Conservation (phyloP, 345 rosid genomes). For the Populus alba region DNA sequence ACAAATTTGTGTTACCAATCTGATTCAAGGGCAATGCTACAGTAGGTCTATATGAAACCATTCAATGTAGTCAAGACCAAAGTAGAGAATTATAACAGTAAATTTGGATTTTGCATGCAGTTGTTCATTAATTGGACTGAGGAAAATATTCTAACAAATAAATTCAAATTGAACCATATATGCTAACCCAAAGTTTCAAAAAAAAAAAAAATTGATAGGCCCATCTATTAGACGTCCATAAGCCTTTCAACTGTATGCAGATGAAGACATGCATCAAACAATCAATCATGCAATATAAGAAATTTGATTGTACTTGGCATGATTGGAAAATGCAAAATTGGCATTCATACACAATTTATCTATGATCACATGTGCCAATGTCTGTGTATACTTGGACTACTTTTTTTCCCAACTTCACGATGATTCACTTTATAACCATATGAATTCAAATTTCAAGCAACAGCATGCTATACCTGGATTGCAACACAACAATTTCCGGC, state of each 20-base stretch:
- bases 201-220: background rate
- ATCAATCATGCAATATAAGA: background rate
- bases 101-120: background rate
- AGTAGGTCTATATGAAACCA: background rate
- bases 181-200: background rate
- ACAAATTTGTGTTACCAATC: background rate
- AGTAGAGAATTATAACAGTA: background rate
- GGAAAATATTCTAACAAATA: background rate
- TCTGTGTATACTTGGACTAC: background rate
- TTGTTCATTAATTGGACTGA: background rate
- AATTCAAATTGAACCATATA: background rate
- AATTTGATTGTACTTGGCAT: background rate
- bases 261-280: background rate
- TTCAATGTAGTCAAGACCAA: background rate
- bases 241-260: background rate
- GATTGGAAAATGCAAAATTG: background rate
- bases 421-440: constrained; percentile 1
- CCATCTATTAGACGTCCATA: background rate
- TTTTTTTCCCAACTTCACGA: constrained; percentile 2
- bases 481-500: constrained; percentile 79
- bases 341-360: background rate
- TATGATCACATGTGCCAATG: background rate
- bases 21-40: background rate
- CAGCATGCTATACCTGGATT: constrained; percentile 68
- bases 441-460: constrained; percentile 10